Evolutionary conservation across 2,329 filamentous ascomycete species (phyloP).

Genomic region (Epichloe bromicola): DNA sequence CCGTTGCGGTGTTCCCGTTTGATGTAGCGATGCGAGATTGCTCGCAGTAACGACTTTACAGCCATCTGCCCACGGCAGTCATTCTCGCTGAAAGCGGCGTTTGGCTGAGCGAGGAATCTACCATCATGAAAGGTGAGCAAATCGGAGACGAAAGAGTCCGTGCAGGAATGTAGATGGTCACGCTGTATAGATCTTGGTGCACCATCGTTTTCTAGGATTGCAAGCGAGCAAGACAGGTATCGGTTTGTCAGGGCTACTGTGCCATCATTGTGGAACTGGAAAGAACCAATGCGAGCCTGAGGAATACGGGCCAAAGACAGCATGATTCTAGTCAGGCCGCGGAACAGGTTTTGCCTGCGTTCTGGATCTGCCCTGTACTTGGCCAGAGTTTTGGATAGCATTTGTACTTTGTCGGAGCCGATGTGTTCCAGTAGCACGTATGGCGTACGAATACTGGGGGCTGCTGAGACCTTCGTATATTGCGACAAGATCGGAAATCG

Average conservation of each 20-base stretch:
- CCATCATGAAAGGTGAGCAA: neutral
- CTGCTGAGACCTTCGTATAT: no score
- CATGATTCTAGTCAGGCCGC: neutral
- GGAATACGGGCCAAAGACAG: neutral
- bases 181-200: neutral
- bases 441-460: no score
- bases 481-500: no score
- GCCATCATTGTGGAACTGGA: neutral
- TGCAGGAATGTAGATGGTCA: neutral
- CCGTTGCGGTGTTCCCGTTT: conserved; percentile 13
- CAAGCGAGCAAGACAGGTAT: neutral
- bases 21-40: conserved; percentile 9
- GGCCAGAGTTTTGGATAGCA: no score
- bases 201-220: neutral
- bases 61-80: neutral
- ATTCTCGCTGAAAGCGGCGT: neutral
- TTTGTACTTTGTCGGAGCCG: no score
- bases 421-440: no score
- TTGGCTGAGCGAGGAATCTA: neutral
- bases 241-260: neutral
- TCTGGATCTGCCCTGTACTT: no score
- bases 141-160: neutral
- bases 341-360: neutral
- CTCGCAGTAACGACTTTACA: neutral
- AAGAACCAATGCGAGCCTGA: neutral